Evolutionary conservation across 306 rosid genomes (phyloP).

Genomic region (Fagus crenata): DNA sequence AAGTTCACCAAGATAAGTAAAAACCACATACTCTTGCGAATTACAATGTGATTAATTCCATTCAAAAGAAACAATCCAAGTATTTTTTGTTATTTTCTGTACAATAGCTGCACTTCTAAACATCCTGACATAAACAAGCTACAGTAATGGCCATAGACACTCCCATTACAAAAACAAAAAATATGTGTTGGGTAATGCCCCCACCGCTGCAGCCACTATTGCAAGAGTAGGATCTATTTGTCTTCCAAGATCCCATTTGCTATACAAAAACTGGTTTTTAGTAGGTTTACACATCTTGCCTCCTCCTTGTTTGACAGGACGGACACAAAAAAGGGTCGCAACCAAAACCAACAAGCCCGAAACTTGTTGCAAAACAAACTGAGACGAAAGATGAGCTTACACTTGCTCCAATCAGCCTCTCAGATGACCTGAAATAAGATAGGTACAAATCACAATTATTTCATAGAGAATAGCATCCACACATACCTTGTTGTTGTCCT

Average conservation of each 20-base stretch:
- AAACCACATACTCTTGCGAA: conserved; percentile 39
- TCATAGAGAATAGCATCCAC: conserved; percentile 35
- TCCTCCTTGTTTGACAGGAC: conserved; percentile 61
- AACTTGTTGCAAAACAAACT: conserved; percentile 79
- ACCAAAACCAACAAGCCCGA: conserved; percentile 79
- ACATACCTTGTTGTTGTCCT: conserved; percentile 93
- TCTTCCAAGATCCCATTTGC: conserved; percentile 76
- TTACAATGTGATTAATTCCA: conserved; percentile 59
- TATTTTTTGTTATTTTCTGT: conserved; percentile 53
- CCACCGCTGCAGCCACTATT: conserved; percentile 59
- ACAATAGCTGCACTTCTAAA: conserved; percentile 53
- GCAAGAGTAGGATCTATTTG: conserved; percentile 69
- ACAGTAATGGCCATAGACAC: conserved; percentile 50
- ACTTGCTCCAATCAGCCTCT: conserved; percentile 84
- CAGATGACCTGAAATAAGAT: conserved; percentile 79
- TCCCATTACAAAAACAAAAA: conserved; percentile 47
- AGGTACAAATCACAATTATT: conserved; percentile 43
- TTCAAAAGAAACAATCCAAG: conserved; percentile 45
- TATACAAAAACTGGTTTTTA: conserved; percentile 58
- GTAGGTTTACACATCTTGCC: conserved; percentile 58
- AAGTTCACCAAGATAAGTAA: conserved; percentile 43
- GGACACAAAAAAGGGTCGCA: conserved; percentile 55
- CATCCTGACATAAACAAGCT: conserved; percentile 50
- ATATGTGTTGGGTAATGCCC: conserved; percentile 49
- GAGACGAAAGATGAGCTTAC: conserved; percentile 77